Conservation (phyloP, 306 rosid genomes). For the Carpinus fangiana region DNA sequence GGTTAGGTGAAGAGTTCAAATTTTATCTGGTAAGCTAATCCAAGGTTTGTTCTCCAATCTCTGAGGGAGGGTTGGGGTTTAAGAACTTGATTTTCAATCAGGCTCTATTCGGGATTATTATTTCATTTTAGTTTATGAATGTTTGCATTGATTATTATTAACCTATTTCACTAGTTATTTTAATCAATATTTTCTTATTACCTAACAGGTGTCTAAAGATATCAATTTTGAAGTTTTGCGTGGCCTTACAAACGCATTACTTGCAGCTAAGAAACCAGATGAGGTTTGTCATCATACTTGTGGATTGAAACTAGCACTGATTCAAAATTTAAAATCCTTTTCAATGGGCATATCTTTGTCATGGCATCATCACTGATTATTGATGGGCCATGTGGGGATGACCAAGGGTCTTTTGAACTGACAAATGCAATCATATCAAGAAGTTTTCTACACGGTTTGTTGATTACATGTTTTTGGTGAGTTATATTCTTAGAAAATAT, state of each 20-base stretch:
- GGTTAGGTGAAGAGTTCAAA: too few species aligned
- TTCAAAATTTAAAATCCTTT: background rate
- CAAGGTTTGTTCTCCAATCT: too few species aligned
- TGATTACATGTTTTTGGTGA: background rate
- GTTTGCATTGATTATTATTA: background rate
- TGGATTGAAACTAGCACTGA: background rate
- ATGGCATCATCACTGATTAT: too few species aligned
- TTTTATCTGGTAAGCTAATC: too few species aligned
- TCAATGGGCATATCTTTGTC: background rate
- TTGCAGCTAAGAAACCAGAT: conserved; percentile 86
- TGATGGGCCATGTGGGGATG: background rate
- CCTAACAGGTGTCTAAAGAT: conserved; percentile 67
- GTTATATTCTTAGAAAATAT: background rate
- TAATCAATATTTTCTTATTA: conserved; percentile 23
- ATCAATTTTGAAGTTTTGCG: conserved; percentile 76
- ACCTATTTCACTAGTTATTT: conserved; percentile 1
- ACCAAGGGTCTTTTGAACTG: background rate
- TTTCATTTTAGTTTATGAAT: background rate
- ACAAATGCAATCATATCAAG: background rate
- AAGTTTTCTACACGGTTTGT: background rate
- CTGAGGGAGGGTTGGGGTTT: too few species aligned
- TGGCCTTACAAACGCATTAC: conserved; percentile 78
- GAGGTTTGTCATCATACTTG: conserved; percentile 60
- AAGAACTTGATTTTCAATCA: too few species aligned
- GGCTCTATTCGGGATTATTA: background rate